These are phyloP conservation scores for Fusarium newnesense DNA, from an alignment of 2,329 filamentous ascomycete species.

Conservation along the genomic window DNA sequence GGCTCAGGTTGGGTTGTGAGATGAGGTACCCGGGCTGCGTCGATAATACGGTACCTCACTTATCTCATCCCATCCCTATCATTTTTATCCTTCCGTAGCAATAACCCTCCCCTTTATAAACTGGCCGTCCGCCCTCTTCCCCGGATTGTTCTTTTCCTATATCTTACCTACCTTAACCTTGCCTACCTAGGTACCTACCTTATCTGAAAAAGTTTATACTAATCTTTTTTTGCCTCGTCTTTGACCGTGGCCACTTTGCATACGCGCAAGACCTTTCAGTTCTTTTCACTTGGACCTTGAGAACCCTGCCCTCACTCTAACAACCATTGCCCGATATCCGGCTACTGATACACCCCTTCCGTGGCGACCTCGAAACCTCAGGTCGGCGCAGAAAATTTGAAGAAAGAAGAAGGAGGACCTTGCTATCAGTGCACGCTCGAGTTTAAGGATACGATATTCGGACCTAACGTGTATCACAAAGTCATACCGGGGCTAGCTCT, in stretches of 20 bases:
- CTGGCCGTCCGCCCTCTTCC: slow-evolving; percentile 20
- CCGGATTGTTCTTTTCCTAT: slow-evolving; percentile 5
- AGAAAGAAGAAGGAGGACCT: slow-evolving; percentile 1
- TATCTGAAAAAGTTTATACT: not conserved
- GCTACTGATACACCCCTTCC: not conserved
- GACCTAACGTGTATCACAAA: slow-evolving; percentile 22
- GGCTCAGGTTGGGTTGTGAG: slow-evolving; percentile 26
- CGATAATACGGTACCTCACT: slow-evolving; percentile 16
- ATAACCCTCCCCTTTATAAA: slow-evolving; percentile 24
- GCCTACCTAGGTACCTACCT: not conserved
- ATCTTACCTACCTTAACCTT: not conserved
- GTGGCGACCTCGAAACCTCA: not conserved
- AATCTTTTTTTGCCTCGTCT: slow-evolving; percentile 2
- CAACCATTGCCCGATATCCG: not conserved
- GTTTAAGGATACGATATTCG: not conserved
- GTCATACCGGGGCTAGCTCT: slow-evolving; percentile 30
- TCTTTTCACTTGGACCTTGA: slow-evolving; percentile 10
- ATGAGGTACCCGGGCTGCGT: slow-evolving; percentile 15
- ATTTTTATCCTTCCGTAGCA: not conserved
- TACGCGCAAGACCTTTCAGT: slow-evolving; percentile 6
- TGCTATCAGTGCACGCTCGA: slow-evolving; percentile 16
- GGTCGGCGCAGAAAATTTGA: slow-evolving; percentile 10
- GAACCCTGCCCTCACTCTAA: not conserved
- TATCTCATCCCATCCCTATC: slow-evolving; percentile 23
- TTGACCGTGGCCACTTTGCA: not conserved